A percentile compares a stretch with the other conserved stretches of the same genome.
Conservation (phyloP, 441 rosid genomes). For the Gossypium gossypioides region DNA sequence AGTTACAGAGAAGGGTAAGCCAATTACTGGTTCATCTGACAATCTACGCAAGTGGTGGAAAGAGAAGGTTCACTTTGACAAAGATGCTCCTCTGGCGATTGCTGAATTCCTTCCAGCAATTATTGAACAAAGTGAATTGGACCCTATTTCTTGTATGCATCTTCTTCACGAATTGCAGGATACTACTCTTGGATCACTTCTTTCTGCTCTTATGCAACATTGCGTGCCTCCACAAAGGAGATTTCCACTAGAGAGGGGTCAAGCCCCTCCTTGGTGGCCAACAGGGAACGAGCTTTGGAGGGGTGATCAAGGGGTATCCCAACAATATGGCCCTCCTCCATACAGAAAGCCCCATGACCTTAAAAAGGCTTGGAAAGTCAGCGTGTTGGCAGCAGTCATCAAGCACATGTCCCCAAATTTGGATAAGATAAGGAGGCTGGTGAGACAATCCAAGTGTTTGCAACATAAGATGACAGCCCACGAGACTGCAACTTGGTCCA, state of each 20-base stretch:
- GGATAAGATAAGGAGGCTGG: slow-evolving; percentile 25
- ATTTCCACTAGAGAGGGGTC: slow-evolving; percentile 44
- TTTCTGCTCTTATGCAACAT: slow-evolving; percentile 60
- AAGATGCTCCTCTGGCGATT: slow-evolving; percentile 36
- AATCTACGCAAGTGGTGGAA: slow-evolving; percentile 63
- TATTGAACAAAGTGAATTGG: slow-evolving; percentile 14
- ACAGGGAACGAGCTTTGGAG: slow-evolving; percentile 47
- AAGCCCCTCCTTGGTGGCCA: slow-evolving; percentile 70
- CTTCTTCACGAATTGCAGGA: slow-evolving; percentile 53
- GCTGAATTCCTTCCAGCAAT: slow-evolving; percentile 19
- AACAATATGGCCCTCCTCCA: slow-evolving; percentile 54
- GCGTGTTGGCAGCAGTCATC: slow-evolving; percentile 47
- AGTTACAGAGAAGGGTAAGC: slow-evolving; percentile 52
- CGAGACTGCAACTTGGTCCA: slow-evolving; percentile 30
- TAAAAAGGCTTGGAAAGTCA: slow-evolving; percentile 43
- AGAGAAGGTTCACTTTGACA: slow-evolving; percentile 40
- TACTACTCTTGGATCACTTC: slow-evolving; percentile 49
- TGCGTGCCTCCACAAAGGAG: slow-evolving; percentile 50
- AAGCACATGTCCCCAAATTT: slow-evolving; percentile 49
- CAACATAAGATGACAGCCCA: slow-evolving; percentile 40
- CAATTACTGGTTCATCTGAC: slow-evolving; percentile 53
- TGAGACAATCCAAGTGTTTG: slow-evolving; percentile 36
- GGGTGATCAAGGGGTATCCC: slow-evolving; percentile 48
- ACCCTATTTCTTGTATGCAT: slow-evolving; percentile 29
- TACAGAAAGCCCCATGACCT: slow-evolving; percentile 41